Conservation (phyloP, 768 basidiomycete species). For the Lentinula boryana region DNA sequence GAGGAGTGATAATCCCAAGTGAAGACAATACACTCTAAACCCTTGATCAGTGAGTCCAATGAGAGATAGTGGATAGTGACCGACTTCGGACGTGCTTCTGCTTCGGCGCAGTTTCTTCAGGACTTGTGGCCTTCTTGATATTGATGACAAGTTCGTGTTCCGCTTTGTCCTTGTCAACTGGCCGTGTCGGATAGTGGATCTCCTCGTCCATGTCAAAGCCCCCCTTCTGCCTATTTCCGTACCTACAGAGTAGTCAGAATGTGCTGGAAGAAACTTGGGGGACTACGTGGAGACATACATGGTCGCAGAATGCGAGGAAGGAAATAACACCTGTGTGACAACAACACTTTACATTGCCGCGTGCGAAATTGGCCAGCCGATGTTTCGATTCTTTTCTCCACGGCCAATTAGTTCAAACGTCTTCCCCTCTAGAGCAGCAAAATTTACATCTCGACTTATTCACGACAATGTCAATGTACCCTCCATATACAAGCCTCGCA, state of each 20-base stretch:
- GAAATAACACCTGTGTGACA: neutral
- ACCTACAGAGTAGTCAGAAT: neutral
- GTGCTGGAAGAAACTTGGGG: neutral
- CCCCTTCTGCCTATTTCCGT: slow-evolving; percentile 25
- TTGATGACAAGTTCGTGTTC: slow-evolving; percentile 91
- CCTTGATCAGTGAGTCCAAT: neutral
- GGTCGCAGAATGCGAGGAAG: neutral
- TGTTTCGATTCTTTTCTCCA: slow-evolving; percentile 11
- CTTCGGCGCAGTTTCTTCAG: slow-evolving; percentile 95
- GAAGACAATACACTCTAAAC: slow-evolving; percentile 91
- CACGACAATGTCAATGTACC: slow-evolving; percentile 27
- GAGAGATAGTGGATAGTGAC: slow-evolving; percentile 20
- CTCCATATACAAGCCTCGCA: slow-evolving; percentile 49
- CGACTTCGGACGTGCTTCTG: slow-evolving; percentile 99
- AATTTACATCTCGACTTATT: neutral
- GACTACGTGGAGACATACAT: neutral
- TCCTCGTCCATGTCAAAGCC: slow-evolving; percentile 75
- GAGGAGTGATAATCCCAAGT: slow-evolving; percentile 99
- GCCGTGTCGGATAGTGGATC: slow-evolving; percentile 91
- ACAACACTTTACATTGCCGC: neutral
- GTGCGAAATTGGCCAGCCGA: slow-evolving; percentile 5
- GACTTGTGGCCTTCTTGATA: slow-evolving; percentile 96
- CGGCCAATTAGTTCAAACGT: slow-evolving; percentile 10
- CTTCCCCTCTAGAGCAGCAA: slow-evolving; percentile 1
- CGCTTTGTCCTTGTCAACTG: slow-evolving; percentile 98